A percentile compares a stretch with the other conserved stretches of the same genome.
These are phyloP conservation scores for Hirsutella rhossiliensis DNA, from an alignment of 2,329 filamentous ascomycete genomes.

Conservation along the genomic window DNA sequence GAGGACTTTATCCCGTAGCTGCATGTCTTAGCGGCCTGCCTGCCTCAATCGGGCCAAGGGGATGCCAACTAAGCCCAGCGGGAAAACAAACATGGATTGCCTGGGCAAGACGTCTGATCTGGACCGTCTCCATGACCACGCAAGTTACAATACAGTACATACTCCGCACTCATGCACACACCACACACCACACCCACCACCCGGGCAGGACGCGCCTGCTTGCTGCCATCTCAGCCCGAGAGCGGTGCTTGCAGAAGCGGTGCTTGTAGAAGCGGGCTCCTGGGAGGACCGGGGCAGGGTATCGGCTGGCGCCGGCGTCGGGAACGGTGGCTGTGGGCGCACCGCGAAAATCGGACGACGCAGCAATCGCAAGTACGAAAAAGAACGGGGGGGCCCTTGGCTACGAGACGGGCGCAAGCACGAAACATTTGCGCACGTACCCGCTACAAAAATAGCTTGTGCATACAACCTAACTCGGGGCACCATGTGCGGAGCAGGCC, in stretches of 20 bases:
- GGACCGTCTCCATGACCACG: no score
- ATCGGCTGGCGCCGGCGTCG: constrained; percentile 1
- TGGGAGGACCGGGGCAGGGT: neutral
- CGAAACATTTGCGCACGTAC: neutral
- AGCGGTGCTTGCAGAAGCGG: neutral
- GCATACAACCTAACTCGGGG: neutral
- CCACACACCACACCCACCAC: no score
- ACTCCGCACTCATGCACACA: no score
- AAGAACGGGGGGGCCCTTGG: neutral
- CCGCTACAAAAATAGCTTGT: neutral
- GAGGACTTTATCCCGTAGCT: no score
- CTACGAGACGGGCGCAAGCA: neutral
- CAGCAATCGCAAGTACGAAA: neutral
- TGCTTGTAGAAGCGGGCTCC: neutral
- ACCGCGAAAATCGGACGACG: neutral
- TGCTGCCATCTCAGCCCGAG: no score
- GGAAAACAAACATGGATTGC: no score
- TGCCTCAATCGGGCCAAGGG: no score
- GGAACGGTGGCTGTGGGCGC: neutral
- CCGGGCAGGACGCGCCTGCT: no score
- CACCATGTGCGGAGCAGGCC: neutral
- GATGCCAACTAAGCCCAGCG: no score
- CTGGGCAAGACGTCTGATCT: no score
- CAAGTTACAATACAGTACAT: no score
- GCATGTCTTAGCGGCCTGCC: no score